Percentiles rank a stretch among this genome's conserved stretches.
These are phyloP conservation scores for Entomophthora muscae DNA, from an alignment of 371 early-diverging fungal genomes.

Conservation along the genomic window DNA sequence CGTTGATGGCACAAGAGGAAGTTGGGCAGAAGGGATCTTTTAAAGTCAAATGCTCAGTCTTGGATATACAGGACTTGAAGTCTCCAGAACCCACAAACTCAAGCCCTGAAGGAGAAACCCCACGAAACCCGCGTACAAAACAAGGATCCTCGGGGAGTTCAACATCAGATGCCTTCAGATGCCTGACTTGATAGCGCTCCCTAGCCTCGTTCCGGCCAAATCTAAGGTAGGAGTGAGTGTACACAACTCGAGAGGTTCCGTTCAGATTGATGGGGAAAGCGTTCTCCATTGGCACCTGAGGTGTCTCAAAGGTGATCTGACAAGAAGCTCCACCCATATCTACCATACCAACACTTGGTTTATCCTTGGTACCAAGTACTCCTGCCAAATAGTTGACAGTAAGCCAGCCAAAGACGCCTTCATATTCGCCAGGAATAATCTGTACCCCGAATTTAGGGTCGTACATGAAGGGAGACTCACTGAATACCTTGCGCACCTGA, in stretches of 20 bases:
- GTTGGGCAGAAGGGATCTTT: constrained; percentile 7
- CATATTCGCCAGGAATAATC: constrained; percentile 79
- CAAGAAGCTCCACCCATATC: constrained; percentile 82
- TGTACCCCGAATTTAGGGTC: constrained; percentile 40
- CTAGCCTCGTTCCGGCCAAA: constrained; percentile 89
- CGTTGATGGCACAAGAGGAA: constrained; percentile 9
- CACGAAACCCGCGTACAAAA: not conserved
- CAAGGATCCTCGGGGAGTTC: not conserved
- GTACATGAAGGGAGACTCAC: constrained; percentile 17
- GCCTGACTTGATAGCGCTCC: constrained; percentile 26
- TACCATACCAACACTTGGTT: constrained; percentile 62
- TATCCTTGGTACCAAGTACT: constrained; percentile 22
- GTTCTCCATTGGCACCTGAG: constrained; percentile 8
- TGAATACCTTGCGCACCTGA: constrained; percentile 18
- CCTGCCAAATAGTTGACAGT: constrained; percentile 78
- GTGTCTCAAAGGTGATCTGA: constrained; percentile 49
- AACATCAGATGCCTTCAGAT: not conserved
- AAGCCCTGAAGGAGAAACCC: not conserved
- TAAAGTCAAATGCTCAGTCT: not conserved
- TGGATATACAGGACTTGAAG: not conserved
- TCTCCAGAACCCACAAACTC: constrained; percentile 4
- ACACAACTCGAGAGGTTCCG: constrained; percentile 23
- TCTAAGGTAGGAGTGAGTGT: constrained; percentile 79
- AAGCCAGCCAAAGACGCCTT: constrained; percentile 89
- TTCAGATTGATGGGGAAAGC: constrained; percentile 26